Base-by-base conservation (phyloP, 2,329 filamentous ascomycete genomes). In the Apiospora pterosperma region DNA sequence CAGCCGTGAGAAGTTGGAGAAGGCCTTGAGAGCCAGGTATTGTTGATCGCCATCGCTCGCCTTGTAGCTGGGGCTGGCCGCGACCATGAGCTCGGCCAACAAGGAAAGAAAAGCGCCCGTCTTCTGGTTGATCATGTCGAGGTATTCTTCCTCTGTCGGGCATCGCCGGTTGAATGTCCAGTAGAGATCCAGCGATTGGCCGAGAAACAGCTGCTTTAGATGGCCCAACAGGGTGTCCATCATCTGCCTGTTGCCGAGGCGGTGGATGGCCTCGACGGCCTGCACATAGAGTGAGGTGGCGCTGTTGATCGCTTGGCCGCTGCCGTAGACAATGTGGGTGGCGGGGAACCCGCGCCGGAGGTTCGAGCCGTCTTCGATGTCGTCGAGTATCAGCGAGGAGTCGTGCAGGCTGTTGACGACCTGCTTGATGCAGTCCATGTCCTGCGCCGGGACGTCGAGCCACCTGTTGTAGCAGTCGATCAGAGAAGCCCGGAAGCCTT, bases 241-340 rank as follows among this genome's bases (percentile, higher is more conserved):
- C 7, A 31, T 19, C 1, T 10, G n/a, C 3, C 2, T 6, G 16
- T 7, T 16, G 4, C 36, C 31, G 34, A 2, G 12, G 8, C 28
- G 58, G 14, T 28, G 12, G 4, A 58, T 23, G 1, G 21, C 5
- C 23, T 16, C 80, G 79, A 6, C 79, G 71, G 63, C 61, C 14
- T 25, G 31, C 21, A 83, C 81, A 67, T 81, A 83, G 23, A 80
- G 76, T 64, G 81, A 82, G 67, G 82, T 84, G 42, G 81, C 81
- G 12, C 78, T 80, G 72, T 84, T 84, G 71, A 84, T 84, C 2
- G 82, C 82, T 66, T 84, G 82, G 14, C 81, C 77, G 6, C 74
- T 77, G 59, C 82, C 82, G 69, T 82, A 84, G 59, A 84, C 80
- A 62, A 75, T 78, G 71, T 85, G 82, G 0, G 82, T 79, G 5